Percentiles rank a stretch among this genome's conserved stretches.
phyloP scores from a whole-genome alignment of 2,329 filamentous ascomycete genomes.

The Claviceps digitariae region DNA sequence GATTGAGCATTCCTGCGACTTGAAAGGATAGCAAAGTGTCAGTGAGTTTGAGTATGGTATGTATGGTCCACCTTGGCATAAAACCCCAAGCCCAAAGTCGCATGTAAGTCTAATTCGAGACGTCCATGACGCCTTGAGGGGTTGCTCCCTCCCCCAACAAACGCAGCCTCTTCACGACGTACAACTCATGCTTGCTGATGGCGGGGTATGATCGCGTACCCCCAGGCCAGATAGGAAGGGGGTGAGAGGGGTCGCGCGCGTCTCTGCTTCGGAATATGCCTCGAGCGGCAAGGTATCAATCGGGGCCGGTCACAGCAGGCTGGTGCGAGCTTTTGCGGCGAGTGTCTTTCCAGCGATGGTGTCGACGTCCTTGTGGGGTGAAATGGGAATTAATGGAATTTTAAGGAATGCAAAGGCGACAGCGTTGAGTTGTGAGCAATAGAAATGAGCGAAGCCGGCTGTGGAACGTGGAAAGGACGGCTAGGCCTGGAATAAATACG shows the following conservation, averaged over 20 bases:
- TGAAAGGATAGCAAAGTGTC: slow-evolving; percentile 2
- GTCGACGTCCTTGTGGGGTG: background rate
- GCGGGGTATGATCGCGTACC: slow-evolving; percentile 12
- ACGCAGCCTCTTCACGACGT: slow-evolving; percentile 11
- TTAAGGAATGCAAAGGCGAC: background rate
- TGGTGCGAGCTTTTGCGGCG: background rate
- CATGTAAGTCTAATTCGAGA: background rate
- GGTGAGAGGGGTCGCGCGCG: background rate
- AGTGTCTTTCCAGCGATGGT: background rate
- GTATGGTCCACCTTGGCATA: background rate
- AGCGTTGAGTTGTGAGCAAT: background rate
- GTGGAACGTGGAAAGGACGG: background rate
- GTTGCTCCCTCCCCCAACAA: background rate
- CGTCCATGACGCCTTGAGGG: background rate
- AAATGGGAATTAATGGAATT: background rate
- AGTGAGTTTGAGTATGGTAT: background rate
- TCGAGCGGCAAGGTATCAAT: background rate
- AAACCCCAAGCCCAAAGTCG: background rate
- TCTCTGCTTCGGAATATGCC: background rate
- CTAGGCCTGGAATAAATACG: background rate
- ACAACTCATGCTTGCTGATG: slow-evolving; percentile 19
- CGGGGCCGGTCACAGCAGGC: background rate
- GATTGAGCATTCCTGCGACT: slow-evolving; percentile 88
- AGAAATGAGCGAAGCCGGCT: background rate
- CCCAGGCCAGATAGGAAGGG: background rate